Base-by-base conservation (phyloP, 1,139 yeast species). In the Saccharomyces pastorianus region DNA sequence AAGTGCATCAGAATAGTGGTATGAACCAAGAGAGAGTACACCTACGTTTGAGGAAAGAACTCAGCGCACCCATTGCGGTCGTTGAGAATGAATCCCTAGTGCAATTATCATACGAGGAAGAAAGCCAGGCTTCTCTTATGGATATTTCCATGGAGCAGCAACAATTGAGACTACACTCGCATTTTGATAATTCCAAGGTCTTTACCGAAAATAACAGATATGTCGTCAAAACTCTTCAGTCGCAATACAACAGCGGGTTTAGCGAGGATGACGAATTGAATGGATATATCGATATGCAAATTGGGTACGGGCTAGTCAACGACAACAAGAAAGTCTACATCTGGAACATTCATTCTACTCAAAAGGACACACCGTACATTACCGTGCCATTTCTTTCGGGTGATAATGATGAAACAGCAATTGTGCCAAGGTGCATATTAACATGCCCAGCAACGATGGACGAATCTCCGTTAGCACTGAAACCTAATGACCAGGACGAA, bases 401-500 rank as follows among this genome's bases (percentile, higher is more conserved):
- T 32, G 63, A 63, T 8, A 49, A 62, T 54, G 59, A 67, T 26
- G 63, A 62, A 27, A 56, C 64, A 49, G 67, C 72, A 25, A 67
- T 72, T 32, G 66, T 77, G 13, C 81, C 93, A 0, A 69, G 83
- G 56, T 89, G 89, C 2, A 75, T 83, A 2, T 72, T 89, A 44
- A 84, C 90, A 1, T 75, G 81, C 17, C 90, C 95, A 2, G 71
- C 83, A 0, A 80, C 85, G 2, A 84, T 3, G 91, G 96, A 0
- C 32, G 14, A 41, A 9, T 38, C 50, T 13, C 14, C 25, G 6
- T 41, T 41, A n/a, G 47, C 50, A 17, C 23, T 47, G 20, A 38
- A 32, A 13, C 29, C 44, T 9, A 17, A 25, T 46, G 46, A 38
- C 1, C 17, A 34, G n/a, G 49, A 38, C 23, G 42, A 31, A 11